These are phyloP conservation scores for Phoma sp. DNA, from an alignment of 2,329 filamentous ascomycete genomes.

Conservation along the genomic window DNA sequence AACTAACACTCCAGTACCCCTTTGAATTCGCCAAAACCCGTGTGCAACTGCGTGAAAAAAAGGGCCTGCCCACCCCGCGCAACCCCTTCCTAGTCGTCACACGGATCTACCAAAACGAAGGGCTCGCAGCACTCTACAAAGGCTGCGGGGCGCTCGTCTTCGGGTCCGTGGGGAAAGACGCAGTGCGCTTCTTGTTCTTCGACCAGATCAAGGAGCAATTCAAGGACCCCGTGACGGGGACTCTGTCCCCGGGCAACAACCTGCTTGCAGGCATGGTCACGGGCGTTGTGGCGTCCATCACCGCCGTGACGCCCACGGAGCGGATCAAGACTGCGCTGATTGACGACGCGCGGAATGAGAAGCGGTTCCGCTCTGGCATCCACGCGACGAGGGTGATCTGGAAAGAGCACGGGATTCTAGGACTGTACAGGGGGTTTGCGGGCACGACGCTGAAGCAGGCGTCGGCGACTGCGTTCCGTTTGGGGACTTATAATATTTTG, in stretches of 20 bases:
- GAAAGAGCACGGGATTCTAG: constrained; percentile 60
- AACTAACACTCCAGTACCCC: constrained; percentile 55
- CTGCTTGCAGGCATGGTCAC: constrained; percentile 69
- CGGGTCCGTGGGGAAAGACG: constrained; percentile 68
- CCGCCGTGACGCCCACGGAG: constrained; percentile 72
- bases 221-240: constrained; percentile 62
- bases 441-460: constrained; percentile 69
- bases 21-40: constrained; percentile 73
- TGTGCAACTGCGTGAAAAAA: constrained; percentile 60
- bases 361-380: constrained; percentile 56
- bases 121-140: constrained; percentile 65
- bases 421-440: constrained; percentile 63
- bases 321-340: constrained; percentile 72
- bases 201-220: constrained; percentile 67
- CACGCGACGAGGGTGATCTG: constrained; percentile 60
- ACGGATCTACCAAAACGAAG: constrained; percentile 62
- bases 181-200: constrained; percentile 69
- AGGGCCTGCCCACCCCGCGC: constrained; percentile 52
- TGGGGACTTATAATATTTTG: constrained; percentile 68
- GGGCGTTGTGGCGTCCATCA: constrained; percentile 65
- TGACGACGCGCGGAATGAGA: constrained; percentile 62
- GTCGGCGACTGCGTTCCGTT: constrained; percentile 65
- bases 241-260: constrained; percentile 61
- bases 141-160: constrained; percentile 66
- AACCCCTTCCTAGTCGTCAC: constrained; percentile 66